Conservation (phyloP, 164 flowering plant species). For the Stephania cephalantha region DNA sequence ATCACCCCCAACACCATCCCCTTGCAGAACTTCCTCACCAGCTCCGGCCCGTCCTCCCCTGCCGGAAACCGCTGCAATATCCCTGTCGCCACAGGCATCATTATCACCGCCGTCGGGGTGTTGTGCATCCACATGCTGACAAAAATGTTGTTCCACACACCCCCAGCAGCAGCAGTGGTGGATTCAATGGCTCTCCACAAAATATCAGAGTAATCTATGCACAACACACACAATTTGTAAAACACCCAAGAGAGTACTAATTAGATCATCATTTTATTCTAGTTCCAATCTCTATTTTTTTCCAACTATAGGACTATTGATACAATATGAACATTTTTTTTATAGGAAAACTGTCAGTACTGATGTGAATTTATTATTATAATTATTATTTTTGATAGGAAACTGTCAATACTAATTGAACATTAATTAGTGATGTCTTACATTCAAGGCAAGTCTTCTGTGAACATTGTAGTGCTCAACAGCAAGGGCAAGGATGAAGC, state of each 20-base stretch:
- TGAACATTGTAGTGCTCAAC: conserved; percentile 55
- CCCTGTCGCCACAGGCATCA: conserved; percentile 98
- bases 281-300: no score
- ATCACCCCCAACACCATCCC: conserved; percentile 77
- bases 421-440: conserved; percentile 17
- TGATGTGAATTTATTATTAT: no score
- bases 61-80: conserved; percentile 63
- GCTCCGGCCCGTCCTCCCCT: conserved; percentile 17
- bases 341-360: no score
- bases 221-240: no score
- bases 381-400: no score
- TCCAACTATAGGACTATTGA: no score
- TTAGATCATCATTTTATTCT: no score
- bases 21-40: conserved; percentile 42
- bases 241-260: no score
- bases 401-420: no score
- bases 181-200: conserved; percentile 82
- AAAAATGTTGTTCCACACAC: conserved; percentile 73
- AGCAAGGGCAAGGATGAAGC: conserved; percentile 89
- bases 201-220: conserved; percentile 68
- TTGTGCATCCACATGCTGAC: conserved; percentile 99
- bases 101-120: conserved; percentile 76
- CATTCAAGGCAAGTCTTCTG: conserved; percentile 69
- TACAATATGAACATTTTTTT: no score
- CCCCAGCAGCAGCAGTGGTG: conserved; percentile 72